Evolutionary conservation across 345 rosid genomes (phyloP), one percentile per base, ranked within the genome.

Genomic region (Lepidium sativum): DNA sequence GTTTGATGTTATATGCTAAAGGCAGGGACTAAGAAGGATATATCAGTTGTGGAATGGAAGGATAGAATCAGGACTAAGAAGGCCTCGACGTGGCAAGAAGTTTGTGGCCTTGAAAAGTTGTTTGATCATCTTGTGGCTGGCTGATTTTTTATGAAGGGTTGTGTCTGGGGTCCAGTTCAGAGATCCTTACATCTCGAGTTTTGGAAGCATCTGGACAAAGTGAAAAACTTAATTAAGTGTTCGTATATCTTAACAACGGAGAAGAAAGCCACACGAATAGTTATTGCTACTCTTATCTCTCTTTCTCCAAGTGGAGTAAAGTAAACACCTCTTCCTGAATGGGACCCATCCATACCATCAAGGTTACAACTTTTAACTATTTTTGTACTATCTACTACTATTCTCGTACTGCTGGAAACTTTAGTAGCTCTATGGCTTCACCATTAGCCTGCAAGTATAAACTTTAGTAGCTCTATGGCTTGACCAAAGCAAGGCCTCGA

Each of bases 101-200:
- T 42, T 66, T 2, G 61, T 59, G 68, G 67, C 12, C 15, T 32
- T 43, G 54, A 72, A 33, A 41, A 57, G 49, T 41, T 56, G 32
- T 16, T 1, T 38, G 55, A n/a, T 50, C 4, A 65, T 50, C 66
- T 58, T 65, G 77, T 67, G 72, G 77, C 63, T 66, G 34, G 57
- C 63, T 52, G 62, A 66, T 51, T 41, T 73, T 73, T 14, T 57
- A 32, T n/a, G 60, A 47, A 71, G 65, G 64, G 23, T 31, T 52
- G 12, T 53, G 70, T 63, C 9, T 70, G 58, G 70, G 70, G 66
- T 71, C 76, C 71, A 57, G 56, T 42, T 11, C 31, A 25, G 1
- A 15, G 61, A 63, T 50, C 39, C 25, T 51, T 31, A 71, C 65
- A 20, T 52, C 31, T 5, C 60, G 62, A 67, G 56, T 72, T 72